phyloP scores from a whole-genome alignment of 2,329 filamentous ascomycete genomes.

The Exophiala lecanii-corni region DNA sequence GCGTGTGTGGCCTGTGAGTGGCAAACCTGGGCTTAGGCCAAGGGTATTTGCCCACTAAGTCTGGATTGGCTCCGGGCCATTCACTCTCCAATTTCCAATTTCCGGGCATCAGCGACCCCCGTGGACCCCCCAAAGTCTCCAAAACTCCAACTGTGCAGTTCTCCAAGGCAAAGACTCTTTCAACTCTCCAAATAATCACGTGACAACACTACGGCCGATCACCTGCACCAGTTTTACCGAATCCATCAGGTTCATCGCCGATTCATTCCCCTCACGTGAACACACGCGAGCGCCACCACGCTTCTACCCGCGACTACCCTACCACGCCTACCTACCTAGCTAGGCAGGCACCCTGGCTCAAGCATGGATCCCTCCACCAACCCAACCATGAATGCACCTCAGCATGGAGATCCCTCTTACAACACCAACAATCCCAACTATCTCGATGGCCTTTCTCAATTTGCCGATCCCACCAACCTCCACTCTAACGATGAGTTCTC shows the following conservation, averaged over 20 bases:
- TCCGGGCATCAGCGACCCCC: too few relatives aligned
- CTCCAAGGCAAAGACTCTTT: too few relatives aligned
- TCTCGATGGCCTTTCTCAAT: conserved; percentile 21
- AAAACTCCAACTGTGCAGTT: too few relatives aligned
- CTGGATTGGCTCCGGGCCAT: neutral
- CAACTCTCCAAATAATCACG: too few relatives aligned
- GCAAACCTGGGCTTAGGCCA: conserved; percentile 21
- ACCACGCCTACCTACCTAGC: too few relatives aligned
- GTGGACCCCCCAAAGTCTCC: too few relatives aligned
- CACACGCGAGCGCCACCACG: conserved; percentile 2
- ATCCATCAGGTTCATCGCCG: too few relatives aligned
- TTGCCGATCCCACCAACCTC: conserved; percentile 5
- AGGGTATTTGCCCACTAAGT: conserved; percentile 3
- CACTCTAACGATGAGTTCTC: conserved; percentile 21
- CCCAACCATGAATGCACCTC: conserved; percentile 12
- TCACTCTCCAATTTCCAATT: neutral
- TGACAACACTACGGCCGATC: too few relatives aligned
- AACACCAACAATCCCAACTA: conserved; percentile 15
- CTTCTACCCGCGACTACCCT: neutral
- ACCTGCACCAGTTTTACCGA: too few relatives aligned
- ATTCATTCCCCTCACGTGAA: neutral
- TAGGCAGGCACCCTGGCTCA: too few relatives aligned
- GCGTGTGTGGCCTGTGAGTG: conserved; percentile 21
- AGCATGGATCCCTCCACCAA: conserved; percentile 22
- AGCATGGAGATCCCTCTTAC: conserved; percentile 15